Evolutionary conservation across 1,139 yeast genomes (phyloP), one percentile per base, ranked within the genome.

Genomic region (Suhomyces taliae): DNA sequence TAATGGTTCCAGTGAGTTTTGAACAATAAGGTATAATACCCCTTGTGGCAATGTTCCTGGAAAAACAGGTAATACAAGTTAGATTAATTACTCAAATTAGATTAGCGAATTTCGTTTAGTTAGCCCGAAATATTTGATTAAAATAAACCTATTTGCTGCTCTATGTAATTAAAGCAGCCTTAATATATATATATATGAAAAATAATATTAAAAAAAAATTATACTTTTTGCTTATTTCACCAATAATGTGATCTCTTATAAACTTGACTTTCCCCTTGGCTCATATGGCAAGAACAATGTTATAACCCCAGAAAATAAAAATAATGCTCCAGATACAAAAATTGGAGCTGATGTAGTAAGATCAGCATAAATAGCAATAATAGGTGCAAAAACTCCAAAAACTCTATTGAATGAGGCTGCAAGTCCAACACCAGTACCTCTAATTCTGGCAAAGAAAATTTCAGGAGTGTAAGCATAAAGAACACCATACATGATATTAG

Each of bases 381-480:
- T 68, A 27, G 78, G 78, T 8, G 77, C 73, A 58, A 73, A 74
- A 10, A 74, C 70, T 8, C 78, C 78, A 51, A 73, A 61, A 6
- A 73, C 57, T 46, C 78, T 55, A 54, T 74, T 74, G 40, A 69
- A 69, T 11, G 76, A 69, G 1, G 78, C 65, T 1, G 78, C 76
- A 39, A 74, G 60, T 0, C 78, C 79, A 24, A 72, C 68, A 1
- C 72, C 78, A 6, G 78, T 73, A 5, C 77, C 78, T 53, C 78
- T 60, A 27, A 72, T 64, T 46, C 62, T 68, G 1, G 76, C 61
- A 11, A 70, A 72, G 55, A 72, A 73, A 37, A 72, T 66, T 50
- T 74, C 79, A 0, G 78, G 78, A 0, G 78, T 74, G 53, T 73
- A 73, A 10, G 78, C 77, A 50, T 74, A 74, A 36, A 74, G 59